Evolutionary conservation across 192 early-diverging fungal species (phyloP).

Genomic region (Tieghemiomyces parasiticus): DNA sequence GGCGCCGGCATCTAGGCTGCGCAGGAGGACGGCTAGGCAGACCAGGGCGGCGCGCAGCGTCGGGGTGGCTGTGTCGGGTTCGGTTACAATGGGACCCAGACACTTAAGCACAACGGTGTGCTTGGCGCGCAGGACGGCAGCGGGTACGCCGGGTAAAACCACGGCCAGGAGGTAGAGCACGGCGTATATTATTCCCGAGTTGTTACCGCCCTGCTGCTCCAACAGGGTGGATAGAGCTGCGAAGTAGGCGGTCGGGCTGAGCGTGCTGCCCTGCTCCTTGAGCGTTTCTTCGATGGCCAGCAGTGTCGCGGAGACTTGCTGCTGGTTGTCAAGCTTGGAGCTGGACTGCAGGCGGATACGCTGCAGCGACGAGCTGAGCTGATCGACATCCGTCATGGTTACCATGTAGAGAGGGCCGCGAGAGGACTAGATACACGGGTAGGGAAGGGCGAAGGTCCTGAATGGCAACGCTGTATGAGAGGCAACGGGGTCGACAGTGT

Average conservation of each 20-base stretch:
- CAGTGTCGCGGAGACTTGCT: constrained; percentile 50
- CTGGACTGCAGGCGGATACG: constrained; percentile 39
- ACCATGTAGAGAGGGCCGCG: too few species aligned
- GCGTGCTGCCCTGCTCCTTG: constrained; percentile 48
- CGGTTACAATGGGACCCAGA: constrained; percentile 39
- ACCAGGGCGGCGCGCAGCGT: constrained; percentile 58
- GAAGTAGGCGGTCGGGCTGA: constrained; percentile 78
- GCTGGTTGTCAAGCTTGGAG: constrained; percentile 75
- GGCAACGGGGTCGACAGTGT: too few species aligned
- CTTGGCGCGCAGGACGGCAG: constrained; percentile 40
- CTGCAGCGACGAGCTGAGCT: too few species aligned
- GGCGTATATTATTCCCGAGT: constrained; percentile 37
- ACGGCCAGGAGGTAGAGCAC: constrained; percentile 70
- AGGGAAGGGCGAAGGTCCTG: too few species aligned
- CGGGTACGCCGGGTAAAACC: constrained; percentile 49
- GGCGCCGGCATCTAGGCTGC: constrained; percentile 52
- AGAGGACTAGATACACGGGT: too few species aligned
- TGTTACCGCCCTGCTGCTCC: constrained; percentile 40
- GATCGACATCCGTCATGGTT: too few species aligned
- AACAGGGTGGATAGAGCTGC: constrained; percentile 64
- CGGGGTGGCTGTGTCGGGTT: constrained; percentile 51
- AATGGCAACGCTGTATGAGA: too few species aligned
- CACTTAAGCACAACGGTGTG: constrained; percentile 37
- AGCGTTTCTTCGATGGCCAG: constrained; percentile 68
- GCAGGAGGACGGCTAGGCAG: constrained; percentile 65